A percentile compares a stretch with the other conserved stretches of the same genome.
Conservation (phyloP, 2,329 filamentous ascomycete species). For the Penicillium sp. region DNA sequence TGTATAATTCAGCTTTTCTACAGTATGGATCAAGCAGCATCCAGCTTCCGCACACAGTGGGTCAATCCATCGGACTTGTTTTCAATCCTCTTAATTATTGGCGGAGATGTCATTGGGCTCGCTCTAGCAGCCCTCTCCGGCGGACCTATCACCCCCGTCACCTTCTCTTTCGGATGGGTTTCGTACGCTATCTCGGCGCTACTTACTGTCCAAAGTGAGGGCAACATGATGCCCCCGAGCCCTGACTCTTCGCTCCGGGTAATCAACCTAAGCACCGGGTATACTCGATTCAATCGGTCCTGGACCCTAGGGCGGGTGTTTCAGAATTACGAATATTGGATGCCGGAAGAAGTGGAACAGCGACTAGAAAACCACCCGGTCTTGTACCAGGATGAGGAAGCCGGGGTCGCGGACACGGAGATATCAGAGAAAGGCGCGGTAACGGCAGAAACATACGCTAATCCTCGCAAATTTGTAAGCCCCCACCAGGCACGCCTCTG, state of each 20-base stretch:
- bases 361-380: slow-evolving; percentile 1
- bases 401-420: neutral
- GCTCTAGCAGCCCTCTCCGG: slow-evolving; percentile 37
- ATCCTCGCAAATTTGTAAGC: neutral
- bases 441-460: neutral
- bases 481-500: neutral
- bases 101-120: slow-evolving; percentile 36
- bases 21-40: neutral
- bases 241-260: slow-evolving; percentile 34
- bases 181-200: slow-evolving; percentile 35
- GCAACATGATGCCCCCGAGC: slow-evolving; percentile 33
- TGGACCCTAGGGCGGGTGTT: slow-evolving; percentile 48
- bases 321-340: slow-evolving; percentile 42
- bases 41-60: slow-evolving; percentile 4
- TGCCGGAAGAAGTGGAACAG: neutral
- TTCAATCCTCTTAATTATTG: slow-evolving; percentile 38
- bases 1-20: neutral
- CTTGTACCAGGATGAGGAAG: neutral
- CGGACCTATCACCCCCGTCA: slow-evolving; percentile 28
- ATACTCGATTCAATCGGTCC: slow-evolving; percentile 38
- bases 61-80: slow-evolving; percentile 29
- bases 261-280: slow-evolving; percentile 39
- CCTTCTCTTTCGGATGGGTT: slow-evolving; percentile 45
- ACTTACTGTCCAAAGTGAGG: slow-evolving; percentile 32
- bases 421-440: slow-evolving; percentile 5